These are phyloP conservation scores for Dioszegia crocea DNA, from an alignment of 768 basidiomycete genomes.

Conservation along the genomic window DNA sequence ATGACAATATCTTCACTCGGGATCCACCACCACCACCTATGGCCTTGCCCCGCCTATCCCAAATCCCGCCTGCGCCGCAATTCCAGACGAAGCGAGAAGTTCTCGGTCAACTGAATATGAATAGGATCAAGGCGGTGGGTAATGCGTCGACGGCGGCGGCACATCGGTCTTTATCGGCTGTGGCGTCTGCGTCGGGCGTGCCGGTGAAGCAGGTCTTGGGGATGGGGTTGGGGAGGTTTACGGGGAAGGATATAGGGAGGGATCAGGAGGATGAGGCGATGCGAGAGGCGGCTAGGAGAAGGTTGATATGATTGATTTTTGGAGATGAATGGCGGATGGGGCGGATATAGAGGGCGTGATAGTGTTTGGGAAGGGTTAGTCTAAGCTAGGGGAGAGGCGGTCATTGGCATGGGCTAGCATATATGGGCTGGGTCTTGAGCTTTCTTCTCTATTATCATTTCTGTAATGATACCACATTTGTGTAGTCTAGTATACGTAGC, in stretches of 20 bases:
- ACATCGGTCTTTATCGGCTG: not conserved
- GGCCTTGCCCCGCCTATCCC: not conserved
- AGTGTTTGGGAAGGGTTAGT: too few relatives aligned
- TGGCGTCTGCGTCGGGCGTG: not conserved
- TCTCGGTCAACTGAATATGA: not conserved
- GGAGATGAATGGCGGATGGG: too few relatives aligned
- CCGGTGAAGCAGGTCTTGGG: not conserved
- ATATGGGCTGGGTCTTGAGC: too few relatives aligned
- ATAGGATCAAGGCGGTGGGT: not conserved
- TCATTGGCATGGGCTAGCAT: too few relatives aligned
- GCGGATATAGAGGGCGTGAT: too few relatives aligned
- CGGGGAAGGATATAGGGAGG: not conserved
- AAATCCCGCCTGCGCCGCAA: not conserved
- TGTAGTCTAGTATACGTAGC: too few relatives aligned
- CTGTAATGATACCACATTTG: too few relatives aligned
- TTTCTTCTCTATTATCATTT: too few relatives aligned
- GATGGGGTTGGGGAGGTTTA: slow-evolving; percentile 2
- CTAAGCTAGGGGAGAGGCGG: too few relatives aligned
- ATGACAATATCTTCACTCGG: too few relatives aligned
- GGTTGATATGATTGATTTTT: not conserved
- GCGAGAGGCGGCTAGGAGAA: not conserved
- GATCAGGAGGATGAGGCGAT: slow-evolving; percentile 6
- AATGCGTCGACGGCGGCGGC: not conserved
- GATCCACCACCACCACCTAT: not conserved
- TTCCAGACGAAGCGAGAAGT: not conserved